Conservation (phyloP, 768 basidiomycete genomes). For the Lactifluus echinatus region DNA sequence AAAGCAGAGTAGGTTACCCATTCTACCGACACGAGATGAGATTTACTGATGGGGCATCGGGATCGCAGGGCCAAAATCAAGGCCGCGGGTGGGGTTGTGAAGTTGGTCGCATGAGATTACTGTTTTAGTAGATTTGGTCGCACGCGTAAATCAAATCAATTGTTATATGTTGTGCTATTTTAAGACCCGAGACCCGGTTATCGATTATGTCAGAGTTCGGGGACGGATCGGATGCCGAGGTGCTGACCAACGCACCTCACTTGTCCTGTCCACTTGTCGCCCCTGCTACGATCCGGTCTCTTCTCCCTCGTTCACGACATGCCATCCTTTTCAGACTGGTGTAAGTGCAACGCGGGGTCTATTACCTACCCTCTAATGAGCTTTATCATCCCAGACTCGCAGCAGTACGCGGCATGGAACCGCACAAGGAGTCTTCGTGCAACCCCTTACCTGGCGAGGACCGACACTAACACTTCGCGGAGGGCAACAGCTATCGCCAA, state of each 20-base stretch:
- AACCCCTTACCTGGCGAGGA: conserved; percentile 44
- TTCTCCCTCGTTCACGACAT: conserved; percentile 11
- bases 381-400: conserved; percentile 32
- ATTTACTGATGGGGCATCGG: neutral
- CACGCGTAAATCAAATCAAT: too few relatives aligned
- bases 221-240: too few relatives aligned
- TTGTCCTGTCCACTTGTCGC: conserved; percentile 7
- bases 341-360: conserved; percentile 31
- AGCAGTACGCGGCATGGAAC: conserved; percentile 50
- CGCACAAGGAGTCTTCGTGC: conserved; percentile 45
- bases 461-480: conserved; percentile 40
- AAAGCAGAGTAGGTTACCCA: conserved; percentile 59
- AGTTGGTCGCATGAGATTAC: conserved; percentile 68
- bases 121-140: conserved; percentile 23
- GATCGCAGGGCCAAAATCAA: conserved; percentile 65
- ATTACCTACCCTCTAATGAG: too few relatives aligned
- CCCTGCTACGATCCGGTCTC: too few relatives aligned
- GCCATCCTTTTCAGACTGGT: conserved; percentile 30
- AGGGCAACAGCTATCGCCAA: conserved; percentile 44
- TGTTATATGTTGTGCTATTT: conserved; percentile 24
- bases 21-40: conserved; percentile 24
- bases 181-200: neutral
- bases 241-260: neutral
- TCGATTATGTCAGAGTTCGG: neutral
- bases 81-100: conserved; percentile 90